Evolutionary conservation across 768 basidiomycete genomes (phyloP).

Genomic region (Mycena olivaceomarginata): DNA sequence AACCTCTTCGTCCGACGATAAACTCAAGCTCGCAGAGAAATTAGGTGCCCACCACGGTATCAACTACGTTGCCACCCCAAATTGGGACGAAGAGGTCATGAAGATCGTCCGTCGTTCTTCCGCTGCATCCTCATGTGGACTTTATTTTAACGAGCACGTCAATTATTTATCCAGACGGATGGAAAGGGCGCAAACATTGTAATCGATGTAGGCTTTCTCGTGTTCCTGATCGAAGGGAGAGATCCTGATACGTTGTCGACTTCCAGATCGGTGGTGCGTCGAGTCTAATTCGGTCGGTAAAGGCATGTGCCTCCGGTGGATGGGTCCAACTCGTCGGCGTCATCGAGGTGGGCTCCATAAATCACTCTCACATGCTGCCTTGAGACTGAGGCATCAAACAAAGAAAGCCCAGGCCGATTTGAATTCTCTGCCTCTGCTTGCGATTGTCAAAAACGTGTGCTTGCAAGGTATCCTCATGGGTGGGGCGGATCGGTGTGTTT

Average conservation of each 20-base stretch:
- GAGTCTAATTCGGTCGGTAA: conserved; percentile 57
- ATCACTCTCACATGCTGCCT: background rate
- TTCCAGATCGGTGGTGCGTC: conserved; percentile 63
- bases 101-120: conserved; percentile 45
- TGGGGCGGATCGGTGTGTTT: conserved; percentile 60
- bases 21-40: conserved; percentile 51
- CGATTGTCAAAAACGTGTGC: conserved; percentile 52
- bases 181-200: conserved; percentile 37
- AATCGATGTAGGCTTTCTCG: conserved; percentile 33
- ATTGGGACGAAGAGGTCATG: conserved; percentile 69
- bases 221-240: background rate
- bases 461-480: conserved; percentile 66
- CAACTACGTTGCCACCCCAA: conserved; percentile 67
- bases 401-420: conserved; percentile 39
- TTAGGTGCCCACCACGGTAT: conserved; percentile 67
- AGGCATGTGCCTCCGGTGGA: conserved; percentile 52
- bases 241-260: background rate
- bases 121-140: background rate
- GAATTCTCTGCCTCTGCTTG: conserved; percentile 50
- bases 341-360: conserved; percentile 47
- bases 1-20: conserved; percentile 60
- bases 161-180: conserved; percentile 10
- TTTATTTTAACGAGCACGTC: background rate
- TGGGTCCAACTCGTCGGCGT: conserved; percentile 60
- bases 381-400: background rate